Evolutionary conservation across 805 yeast species (phyloP), one percentile per base, ranked within the genome.

Genomic region (Ogataea pilisensis): DNA sequence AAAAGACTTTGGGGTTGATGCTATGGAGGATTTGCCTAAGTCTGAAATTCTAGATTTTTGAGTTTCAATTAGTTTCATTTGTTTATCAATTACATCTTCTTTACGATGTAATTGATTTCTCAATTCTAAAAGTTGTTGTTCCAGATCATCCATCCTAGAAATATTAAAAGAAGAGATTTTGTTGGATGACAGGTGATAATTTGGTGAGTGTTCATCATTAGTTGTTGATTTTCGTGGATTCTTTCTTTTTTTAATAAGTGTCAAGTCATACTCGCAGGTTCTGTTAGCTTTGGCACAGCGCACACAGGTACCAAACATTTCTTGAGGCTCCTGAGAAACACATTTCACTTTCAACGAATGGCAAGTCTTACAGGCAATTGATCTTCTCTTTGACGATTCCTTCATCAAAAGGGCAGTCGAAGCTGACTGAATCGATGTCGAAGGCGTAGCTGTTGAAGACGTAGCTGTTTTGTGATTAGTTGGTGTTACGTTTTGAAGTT

Each of bases 311-410:
- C 83, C 80, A 2, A 69, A 60, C 8, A 80, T 80, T 43, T 81
- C 75, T 24, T 67, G 53, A 31, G 69, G 60, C 54, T 81, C 81
- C 1, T 82, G 68, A 0, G 95, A 93, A 7, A 83, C 78, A 61
- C 97, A 89, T 51, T 83, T 79, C 26, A 89, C 96, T 56, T 89
- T 89, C 37, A 87, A 70, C 0, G 85, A 60, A 53, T 91, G 95
- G 57, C 97, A 89, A n/a, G 77, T 68, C 48, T 74, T 77, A 58
- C 86, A 80, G 2, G 85, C 85, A 12, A 76, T 78, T 0, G 81
- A 61, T 36, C 80, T 52, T 41, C 79, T 55, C 34, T 54, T 54
- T 12, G 37, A 46, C 9, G 37, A 22, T 7, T 30, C 29, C 5
- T 27, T 38, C 20, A 16, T 27, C n/a, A n/a, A n/a, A n/a, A n/a